phyloP scores from a whole-genome alignment of 1,139 yeast genomes.

The Taphrina flavorubra region DNA sequence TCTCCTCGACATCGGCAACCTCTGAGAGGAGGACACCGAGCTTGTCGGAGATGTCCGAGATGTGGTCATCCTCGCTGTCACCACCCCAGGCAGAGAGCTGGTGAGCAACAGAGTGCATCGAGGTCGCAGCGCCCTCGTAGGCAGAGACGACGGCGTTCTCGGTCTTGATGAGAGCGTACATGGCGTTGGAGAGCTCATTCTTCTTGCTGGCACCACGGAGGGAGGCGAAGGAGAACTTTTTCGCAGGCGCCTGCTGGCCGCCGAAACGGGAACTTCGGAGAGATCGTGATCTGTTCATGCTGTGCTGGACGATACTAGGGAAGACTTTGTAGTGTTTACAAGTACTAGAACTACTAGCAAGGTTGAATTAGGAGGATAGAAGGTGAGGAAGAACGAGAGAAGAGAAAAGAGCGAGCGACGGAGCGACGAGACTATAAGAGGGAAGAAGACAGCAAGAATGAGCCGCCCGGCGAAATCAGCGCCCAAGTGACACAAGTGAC shows the following conservation, averaged over 20 bases:
- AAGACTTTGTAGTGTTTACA: too few species aligned
- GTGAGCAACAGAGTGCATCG: slow-evolving; percentile 81
- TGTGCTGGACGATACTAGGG: background rate
- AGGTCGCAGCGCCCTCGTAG: slow-evolving; percentile 75
- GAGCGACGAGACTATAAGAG: background rate
- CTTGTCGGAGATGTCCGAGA: slow-evolving; percentile 83
- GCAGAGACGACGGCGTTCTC: slow-evolving; percentile 83
- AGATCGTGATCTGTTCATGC: slow-evolving; percentile 38
- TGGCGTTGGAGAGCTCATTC: slow-evolving; percentile 36
- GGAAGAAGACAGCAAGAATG: background rate
- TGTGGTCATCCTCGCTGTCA: slow-evolving; percentile 75
- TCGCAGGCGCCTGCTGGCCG: slow-evolving; percentile 23
- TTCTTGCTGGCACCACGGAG: slow-evolving; percentile 34
- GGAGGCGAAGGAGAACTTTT: slow-evolving; percentile 38
- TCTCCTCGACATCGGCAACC: slow-evolving; percentile 85
- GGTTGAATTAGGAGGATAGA: background rate
- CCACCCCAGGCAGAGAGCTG: slow-evolving; percentile 84
- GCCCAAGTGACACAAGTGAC: slow-evolving; percentile 3
- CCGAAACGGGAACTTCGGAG: slow-evolving; percentile 37
- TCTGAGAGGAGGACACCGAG: slow-evolving; percentile 82
- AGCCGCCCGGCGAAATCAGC: too few species aligned
- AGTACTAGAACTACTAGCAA: too few species aligned
- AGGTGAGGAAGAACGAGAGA: background rate
- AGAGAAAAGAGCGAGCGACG: background rate
- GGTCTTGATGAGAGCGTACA: slow-evolving; percentile 66